Evolutionary conservation across 192 early-diverging fungal species (phyloP).

Genomic region (Lobosporangium transversale): DNA sequence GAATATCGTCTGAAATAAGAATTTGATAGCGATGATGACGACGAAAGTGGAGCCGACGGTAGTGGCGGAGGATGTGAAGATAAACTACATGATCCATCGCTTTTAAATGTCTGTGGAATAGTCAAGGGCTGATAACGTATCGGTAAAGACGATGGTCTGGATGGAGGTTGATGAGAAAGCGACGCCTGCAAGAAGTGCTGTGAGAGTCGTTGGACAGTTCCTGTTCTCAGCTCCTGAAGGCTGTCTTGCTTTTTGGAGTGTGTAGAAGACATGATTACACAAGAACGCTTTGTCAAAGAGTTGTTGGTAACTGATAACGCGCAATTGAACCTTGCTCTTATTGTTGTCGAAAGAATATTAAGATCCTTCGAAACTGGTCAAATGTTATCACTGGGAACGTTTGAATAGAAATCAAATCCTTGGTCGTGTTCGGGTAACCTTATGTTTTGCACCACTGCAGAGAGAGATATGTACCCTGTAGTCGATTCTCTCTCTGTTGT

Average conservation of each 20-base stretch:
- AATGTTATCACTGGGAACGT: too few relatives aligned
- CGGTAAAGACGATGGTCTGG: constrained; percentile 14
- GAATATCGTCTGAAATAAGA: not conserved
- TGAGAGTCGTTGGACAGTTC: constrained; percentile 41
- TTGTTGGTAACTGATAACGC: too few relatives aligned
- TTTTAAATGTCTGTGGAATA: constrained; percentile 24
- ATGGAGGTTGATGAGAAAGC: not conserved
- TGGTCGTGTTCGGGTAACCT: too few relatives aligned
- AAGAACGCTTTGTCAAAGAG: not conserved
- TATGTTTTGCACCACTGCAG: too few relatives aligned
- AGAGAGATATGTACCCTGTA: too few relatives aligned
- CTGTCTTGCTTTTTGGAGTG: constrained; percentile 41
- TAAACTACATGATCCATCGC: constrained; percentile 1
- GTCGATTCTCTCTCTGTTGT: too few relatives aligned
- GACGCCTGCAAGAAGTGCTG: constrained; percentile 40
- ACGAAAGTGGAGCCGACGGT: not conserved
- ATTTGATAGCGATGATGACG: not conserved
- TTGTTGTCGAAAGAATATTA: too few relatives aligned
- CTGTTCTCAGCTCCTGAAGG: constrained; percentile 31
- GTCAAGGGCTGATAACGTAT: constrained; percentile 26
- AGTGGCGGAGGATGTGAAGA: constrained; percentile 14
- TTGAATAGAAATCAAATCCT: too few relatives aligned
- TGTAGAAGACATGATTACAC: constrained; percentile 17
- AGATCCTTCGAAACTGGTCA: too few relatives aligned
- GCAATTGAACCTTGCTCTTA: too few relatives aligned